Percentiles rank a stretch among this genome's conserved stretches.
These are phyloP conservation scores for Trypanosoma scelopori DNA, from an alignment of 208 protist species.

Conservation along the genomic window DNA sequence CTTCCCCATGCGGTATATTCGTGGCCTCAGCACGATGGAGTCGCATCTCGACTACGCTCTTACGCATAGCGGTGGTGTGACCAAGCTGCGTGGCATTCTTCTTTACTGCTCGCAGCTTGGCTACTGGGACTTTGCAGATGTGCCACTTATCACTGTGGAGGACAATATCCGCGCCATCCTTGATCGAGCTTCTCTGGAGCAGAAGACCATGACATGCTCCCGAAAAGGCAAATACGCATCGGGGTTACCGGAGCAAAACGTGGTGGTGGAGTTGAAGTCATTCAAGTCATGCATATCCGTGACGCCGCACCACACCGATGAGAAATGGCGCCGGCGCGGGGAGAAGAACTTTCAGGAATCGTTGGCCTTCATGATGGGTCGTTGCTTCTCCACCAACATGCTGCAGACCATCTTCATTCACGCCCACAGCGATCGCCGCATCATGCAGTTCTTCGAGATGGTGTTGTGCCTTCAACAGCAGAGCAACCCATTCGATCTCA, in stretches of 20 bases:
- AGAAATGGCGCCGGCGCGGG: constrained; percentile 68
- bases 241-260: constrained; percentile 72
- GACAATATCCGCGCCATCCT: constrained; percentile 75
- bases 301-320: constrained; percentile 74
- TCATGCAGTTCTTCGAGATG: constrained; percentile 81
- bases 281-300: constrained; percentile 81
- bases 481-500: constrained; percentile 67
- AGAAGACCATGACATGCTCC: neutral
- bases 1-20: constrained; percentile 71
- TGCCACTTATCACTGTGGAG: constrained; percentile 84
- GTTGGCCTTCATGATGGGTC: constrained; percentile 88
- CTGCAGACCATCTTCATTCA: constrained; percentile 79
- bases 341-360: constrained; percentile 84
- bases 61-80: constrained; percentile 36
- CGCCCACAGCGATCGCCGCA: constrained; percentile 67
- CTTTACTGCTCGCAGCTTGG: constrained; percentile 90
- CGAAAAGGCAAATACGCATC: neutral
- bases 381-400: constrained; percentile 89
- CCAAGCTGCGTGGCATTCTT: constrained; percentile 71
- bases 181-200: constrained; percentile 19
- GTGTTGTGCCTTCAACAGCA: constrained; percentile 62
- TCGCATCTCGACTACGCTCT: constrained; percentile 84
- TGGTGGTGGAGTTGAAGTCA: constrained; percentile 83
- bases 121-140: constrained; percentile 79
- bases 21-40: constrained; percentile 75